Conservation (phyloP, 495 filamentous ascomycete genomes). For the Xylaria intraflava region DNA sequence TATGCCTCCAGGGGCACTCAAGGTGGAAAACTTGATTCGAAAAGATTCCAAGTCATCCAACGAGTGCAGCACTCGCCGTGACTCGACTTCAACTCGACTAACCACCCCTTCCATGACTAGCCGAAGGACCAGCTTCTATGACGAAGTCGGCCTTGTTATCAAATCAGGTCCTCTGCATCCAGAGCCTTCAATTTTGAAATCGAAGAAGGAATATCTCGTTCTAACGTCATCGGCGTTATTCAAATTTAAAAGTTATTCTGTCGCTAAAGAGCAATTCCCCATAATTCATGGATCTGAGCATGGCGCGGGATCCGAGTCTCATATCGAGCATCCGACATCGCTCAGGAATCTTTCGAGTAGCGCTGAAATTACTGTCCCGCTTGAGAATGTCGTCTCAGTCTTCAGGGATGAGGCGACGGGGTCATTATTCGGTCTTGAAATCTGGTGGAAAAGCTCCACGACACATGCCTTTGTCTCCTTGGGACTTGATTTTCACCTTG, state of each 20-base stretch:
- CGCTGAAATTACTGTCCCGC: constrained; percentile 44
- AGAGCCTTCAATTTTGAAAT: constrained; percentile 71
- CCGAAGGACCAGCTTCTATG: constrained; percentile 15
- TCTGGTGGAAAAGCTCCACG: constrained; percentile 68
- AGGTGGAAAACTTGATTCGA: constrained; percentile 17
- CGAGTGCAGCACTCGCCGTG: constrained; percentile 18
- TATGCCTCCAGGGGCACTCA: constrained; percentile 16
- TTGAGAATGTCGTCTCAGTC: constrained; percentile 69
- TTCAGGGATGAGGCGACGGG: constrained; percentile 74
- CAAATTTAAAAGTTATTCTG: constrained; percentile 69
- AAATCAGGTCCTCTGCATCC: constrained; percentile 66
- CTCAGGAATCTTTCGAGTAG: constrained; percentile 10
- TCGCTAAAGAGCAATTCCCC: constrained; percentile 42
- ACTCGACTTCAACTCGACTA: constrained; percentile 21
- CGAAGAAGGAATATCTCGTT: constrained; percentile 86
- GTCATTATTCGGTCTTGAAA: constrained; percentile 72
- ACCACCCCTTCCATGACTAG: constrained; percentile 24
- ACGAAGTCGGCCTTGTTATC: constrained; percentile 13
- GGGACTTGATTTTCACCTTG: constrained; percentile 64
- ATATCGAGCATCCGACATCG: constrained; percentile 19
- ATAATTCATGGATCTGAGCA: constrained; percentile 14
- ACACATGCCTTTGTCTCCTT: constrained; percentile 43
- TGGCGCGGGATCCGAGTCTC: constrained; percentile 5
- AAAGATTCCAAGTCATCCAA: constrained; percentile 22
- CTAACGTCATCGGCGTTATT: constrained; percentile 78